A percentile compares a stretch with the other conserved stretches of the same genome.
Conservation (phyloP, 345 rosid genomes). For the Eucalyptus melliodora region DNA sequence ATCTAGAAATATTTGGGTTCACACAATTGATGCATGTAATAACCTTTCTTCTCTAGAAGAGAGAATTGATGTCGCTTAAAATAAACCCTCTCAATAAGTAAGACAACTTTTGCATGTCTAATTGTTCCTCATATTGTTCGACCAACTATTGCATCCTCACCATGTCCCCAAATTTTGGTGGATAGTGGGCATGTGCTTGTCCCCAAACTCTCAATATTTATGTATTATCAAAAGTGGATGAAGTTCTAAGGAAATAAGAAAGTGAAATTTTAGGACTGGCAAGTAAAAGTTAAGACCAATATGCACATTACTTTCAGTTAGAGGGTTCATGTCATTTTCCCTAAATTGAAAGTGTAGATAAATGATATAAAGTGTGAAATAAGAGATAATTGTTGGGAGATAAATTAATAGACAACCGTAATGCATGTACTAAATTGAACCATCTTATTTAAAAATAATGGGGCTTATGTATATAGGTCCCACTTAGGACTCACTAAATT, state of each 20-base stretch:
- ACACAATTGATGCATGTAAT: not conserved
- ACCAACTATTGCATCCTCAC: not conserved
- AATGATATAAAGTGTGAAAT: not conserved
- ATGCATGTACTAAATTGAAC: not conserved
- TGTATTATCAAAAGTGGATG: not conserved
- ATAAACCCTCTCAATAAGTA: not conserved
- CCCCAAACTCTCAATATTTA: not conserved
- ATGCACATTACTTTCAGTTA: not conserved
- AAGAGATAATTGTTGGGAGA: not conserved
- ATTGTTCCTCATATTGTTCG: rapidly evolving
- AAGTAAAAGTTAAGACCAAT: not conserved
- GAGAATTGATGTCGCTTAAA: not conserved
- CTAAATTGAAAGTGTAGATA: not conserved
- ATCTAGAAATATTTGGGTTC: not conserved
- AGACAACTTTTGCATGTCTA: not conserved
- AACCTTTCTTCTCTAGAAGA: not conserved
- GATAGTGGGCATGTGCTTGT: not conserved
- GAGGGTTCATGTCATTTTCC: not conserved
- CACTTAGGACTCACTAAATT: not conserved
- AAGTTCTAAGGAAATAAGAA: not conserved
- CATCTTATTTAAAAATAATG: not conserved
- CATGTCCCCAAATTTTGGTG: not conserved
- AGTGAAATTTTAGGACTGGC: not conserved
- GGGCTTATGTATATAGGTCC: not conserved
- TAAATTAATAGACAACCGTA: not conserved